Percentiles rank a stretch among this genome's conserved stretches.
Conservation (phyloP, 768 basidiomycete genomes). For the Kwoniella sp. region DNA sequence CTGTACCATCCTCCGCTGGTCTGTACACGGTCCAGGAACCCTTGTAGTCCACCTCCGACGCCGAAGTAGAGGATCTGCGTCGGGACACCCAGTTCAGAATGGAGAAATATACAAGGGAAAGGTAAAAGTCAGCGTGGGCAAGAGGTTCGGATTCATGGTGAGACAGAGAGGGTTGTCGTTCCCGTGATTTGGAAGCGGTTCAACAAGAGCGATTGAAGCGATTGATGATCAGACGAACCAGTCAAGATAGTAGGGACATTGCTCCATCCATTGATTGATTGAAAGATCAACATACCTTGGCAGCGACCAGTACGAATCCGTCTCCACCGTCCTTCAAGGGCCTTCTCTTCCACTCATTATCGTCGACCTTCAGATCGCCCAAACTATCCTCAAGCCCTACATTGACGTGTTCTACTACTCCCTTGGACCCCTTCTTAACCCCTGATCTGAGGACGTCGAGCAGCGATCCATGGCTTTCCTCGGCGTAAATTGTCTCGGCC, state of each 20-base stretch:
- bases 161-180: no score
- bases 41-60: slow-evolving; percentile 82
- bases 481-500: slow-evolving; percentile 88
- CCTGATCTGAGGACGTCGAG: slow-evolving; percentile 34
- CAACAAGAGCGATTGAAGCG: no score
- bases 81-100: slow-evolving; percentile 7
- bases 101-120: no score
- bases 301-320: slow-evolving; percentile 68
- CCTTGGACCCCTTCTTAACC: slow-evolving; percentile 14
- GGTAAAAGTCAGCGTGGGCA: no score
- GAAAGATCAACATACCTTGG: slow-evolving; percentile 61
- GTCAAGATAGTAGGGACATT: no score
- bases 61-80: slow-evolving; percentile 78
- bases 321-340: slow-evolving; percentile 21
- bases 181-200: no score
- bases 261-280: no score
- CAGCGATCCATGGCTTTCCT: slow-evolving; percentile 67
- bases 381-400: slow-evolving; percentile 30
- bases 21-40: slow-evolving; percentile 68
- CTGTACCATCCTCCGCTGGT: slow-evolving; percentile 60
- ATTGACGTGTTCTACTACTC: slow-evolving; percentile 6
- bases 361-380: slow-evolving; percentile 17
- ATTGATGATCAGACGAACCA: no score
- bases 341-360: slow-evolving; percentile 18
- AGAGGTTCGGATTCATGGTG: no score